Percentiles rank a stretch among this genome's conserved stretches.
phyloP scores from a whole-genome alignment of 257 asterid species.

The Dorcoceras hygrometricum region DNA sequence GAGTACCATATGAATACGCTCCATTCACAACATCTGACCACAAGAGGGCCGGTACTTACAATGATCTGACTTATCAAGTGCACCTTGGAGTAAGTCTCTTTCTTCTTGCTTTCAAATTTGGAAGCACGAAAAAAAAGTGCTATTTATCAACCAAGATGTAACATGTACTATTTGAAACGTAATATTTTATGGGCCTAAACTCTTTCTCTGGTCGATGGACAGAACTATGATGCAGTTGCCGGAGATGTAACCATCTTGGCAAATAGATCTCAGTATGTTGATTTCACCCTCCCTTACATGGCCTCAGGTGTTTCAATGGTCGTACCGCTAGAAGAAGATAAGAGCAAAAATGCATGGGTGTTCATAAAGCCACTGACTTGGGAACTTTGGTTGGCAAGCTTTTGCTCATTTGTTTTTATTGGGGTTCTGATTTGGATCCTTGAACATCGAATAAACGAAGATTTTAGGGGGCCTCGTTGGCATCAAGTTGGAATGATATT shows the following conservation, averaged over 20 bases:
- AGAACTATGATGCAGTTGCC: background rate
- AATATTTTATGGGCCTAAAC: background rate
- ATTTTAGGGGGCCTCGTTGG: background rate
- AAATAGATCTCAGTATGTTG: conserved; percentile 6
- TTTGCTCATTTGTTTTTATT: background rate
- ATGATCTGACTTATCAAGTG: background rate
- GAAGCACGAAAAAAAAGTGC: background rate
- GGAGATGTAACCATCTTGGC: conserved; percentile 7
- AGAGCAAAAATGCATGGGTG: background rate
- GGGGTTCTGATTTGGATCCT: background rate
- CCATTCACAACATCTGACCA: background rate
- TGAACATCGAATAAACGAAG: background rate
- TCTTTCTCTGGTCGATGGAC: background rate
- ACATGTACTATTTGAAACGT: background rate
- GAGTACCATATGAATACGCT: background rate
- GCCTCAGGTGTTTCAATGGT: background rate
- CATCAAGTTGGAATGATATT: background rate
- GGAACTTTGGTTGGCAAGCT: background rate
- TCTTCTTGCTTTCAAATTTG: background rate
- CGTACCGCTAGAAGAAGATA: background rate
- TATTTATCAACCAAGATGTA: background rate
- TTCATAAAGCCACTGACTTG: conserved; percentile 10
- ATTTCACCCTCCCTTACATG: background rate
- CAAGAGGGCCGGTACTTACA: background rate
- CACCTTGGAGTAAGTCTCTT: background rate